These are phyloP conservation scores for Alnus rubra DNA, from an alignment of 306 rosid genomes.

Conservation along the genomic window DNA sequence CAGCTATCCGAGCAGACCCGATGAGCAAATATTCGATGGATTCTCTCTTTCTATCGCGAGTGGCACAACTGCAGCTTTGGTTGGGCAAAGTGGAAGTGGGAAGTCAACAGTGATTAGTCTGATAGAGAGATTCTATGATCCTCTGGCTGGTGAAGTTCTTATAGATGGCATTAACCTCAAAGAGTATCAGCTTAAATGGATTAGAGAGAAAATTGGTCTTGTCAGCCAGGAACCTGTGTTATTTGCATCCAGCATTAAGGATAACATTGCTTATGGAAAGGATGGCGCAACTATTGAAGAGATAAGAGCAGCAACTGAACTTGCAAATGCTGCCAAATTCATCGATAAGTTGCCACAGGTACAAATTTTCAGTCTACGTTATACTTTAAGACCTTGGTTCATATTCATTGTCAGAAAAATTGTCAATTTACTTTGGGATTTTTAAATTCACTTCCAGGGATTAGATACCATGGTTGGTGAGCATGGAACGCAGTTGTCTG, in stretches of 20 bases:
- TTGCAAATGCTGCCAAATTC: slow-evolving; percentile 48
- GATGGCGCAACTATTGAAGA: slow-evolving; percentile 45
- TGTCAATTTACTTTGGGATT: background rate
- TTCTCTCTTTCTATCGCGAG: slow-evolving; percentile 54
- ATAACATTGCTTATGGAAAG: slow-evolving; percentile 48
- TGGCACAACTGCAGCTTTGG: slow-evolving; percentile 59
- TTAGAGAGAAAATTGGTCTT: slow-evolving; percentile 43
- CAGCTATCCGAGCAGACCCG: slow-evolving; percentile 35
- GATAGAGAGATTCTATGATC: slow-evolving; percentile 54
- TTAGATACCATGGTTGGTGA: slow-evolving; percentile 71
- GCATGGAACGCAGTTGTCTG: slow-evolving; percentile 72
- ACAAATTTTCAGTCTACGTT: background rate
- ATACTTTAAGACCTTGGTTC: slow-evolving; percentile 14
- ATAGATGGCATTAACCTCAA: slow-evolving; percentile 44
- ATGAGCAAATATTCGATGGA: slow-evolving; percentile 34
- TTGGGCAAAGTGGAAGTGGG: slow-evolving; percentile 56
- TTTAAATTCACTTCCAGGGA: slow-evolving; percentile 38
- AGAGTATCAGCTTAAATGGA: slow-evolving; percentile 45
- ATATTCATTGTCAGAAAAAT: slow-evolving; percentile 1
- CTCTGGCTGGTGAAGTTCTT: slow-evolving; percentile 47
- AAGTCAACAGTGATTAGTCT: slow-evolving; percentile 49
- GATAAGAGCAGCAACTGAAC: slow-evolving; percentile 39
- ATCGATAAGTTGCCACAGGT: slow-evolving; percentile 50
- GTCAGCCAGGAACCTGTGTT: slow-evolving; percentile 55
- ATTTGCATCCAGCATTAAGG: slow-evolving; percentile 47